phyloP scores from a whole-genome alignment of 1,139 yeast genomes.

The Hemisphaericaspora lyxosophila region DNA sequence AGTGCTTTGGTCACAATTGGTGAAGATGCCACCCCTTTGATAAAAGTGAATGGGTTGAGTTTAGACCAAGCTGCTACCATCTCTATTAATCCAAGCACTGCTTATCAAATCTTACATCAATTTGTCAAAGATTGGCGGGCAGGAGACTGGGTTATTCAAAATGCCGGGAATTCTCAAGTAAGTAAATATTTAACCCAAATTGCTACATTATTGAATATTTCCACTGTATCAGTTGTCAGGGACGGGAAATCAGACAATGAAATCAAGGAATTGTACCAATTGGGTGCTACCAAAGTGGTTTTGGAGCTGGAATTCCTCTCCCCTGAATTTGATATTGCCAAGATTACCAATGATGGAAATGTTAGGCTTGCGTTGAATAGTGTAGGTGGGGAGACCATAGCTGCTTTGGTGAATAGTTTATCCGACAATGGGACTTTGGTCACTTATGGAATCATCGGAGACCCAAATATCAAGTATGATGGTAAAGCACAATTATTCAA shows the following conservation, averaged over 20 bases:
- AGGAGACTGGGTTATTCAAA: conserved; percentile 36
- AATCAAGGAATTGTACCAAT: conserved; percentile 21
- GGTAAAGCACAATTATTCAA: conserved; percentile 53
- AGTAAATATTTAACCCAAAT: conserved; percentile 31
- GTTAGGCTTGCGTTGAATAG: conserved; percentile 35
- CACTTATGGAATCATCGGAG: conserved; percentile 28
- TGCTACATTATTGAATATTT: conserved; percentile 24
- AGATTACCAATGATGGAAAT: conserved; percentile 43
- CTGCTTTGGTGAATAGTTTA: conserved; percentile 24
- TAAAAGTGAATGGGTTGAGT: conserved; percentile 21
- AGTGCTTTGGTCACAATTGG: conserved; percentile 23
- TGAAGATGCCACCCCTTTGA: conserved; percentile 21
- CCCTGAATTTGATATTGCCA: conserved; percentile 44
- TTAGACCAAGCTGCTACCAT: conserved; percentile 35
- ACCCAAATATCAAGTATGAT: conserved; percentile 50
- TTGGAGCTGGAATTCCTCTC: conserved; percentile 55
- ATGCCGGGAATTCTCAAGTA: conserved; percentile 39
- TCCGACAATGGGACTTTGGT: conserved; percentile 27
- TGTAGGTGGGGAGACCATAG: conserved; percentile 29
- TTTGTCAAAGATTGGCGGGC: conserved; percentile 28
- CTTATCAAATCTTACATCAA: conserved; percentile 30
- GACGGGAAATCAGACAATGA: conserved; percentile 29
- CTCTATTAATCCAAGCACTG: conserved; percentile 36
- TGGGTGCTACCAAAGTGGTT: conserved; percentile 36
- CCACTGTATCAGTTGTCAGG: conserved; percentile 32